These are phyloP conservation scores for Umbilicus rupestris DNA, from an alignment of 164 flowering plant genomes.

Conservation along the genomic window DNA sequence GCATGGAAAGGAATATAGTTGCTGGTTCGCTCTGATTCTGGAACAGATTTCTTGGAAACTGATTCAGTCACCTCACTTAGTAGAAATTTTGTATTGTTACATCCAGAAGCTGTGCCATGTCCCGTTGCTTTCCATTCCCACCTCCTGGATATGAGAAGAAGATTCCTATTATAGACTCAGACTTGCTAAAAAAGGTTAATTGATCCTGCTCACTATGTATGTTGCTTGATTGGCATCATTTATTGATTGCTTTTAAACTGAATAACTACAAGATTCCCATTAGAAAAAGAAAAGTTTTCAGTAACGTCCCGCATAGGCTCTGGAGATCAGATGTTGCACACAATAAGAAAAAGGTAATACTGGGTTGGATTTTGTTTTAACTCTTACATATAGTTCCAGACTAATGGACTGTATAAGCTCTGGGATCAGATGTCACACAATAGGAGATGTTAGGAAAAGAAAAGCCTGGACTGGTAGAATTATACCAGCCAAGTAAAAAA, in stretches of 20 bases:
- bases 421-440: neutral
- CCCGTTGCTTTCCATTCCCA: slow-evolving; percentile 98
- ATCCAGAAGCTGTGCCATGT: slow-evolving; percentile 53
- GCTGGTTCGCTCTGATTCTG: slow-evolving; percentile 39
- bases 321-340: neutral
- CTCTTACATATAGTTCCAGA: neutral
- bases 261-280: neutral
- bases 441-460: neutral
- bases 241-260: too few relatives aligned
- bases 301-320: neutral
- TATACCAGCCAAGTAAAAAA: neutral
- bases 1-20: slow-evolving; percentile 64
- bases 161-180: slow-evolving; percentile 40
- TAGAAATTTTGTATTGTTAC: slow-evolving; percentile 20
- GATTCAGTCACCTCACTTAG: slow-evolving; percentile 18
- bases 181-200: slow-evolving; percentile 59
- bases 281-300: neutral
- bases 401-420: too few relatives aligned
- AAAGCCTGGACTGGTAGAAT: neutral
- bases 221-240: neutral
- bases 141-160: slow-evolving; percentile 95
- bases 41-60: slow-evolving; percentile 33
- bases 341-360: neutral
- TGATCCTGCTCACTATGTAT: neutral
- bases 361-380: neutral